phyloP scores from a whole-genome alignment of 345 rosid genomes.

The Pistacia integerrima region DNA sequence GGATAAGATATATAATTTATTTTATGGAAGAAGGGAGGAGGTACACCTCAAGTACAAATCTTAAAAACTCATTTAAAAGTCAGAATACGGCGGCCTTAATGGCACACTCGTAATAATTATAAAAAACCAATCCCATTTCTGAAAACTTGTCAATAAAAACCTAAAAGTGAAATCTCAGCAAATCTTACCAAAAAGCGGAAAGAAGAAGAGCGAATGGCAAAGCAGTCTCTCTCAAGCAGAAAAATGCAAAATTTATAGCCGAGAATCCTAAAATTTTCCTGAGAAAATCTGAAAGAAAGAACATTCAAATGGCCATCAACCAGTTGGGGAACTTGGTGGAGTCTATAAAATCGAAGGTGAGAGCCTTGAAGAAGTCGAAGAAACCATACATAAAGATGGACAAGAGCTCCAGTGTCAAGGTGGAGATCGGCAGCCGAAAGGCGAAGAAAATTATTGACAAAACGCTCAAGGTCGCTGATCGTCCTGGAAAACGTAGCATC shows the following conservation, averaged over 20 bases:
- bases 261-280: neutral
- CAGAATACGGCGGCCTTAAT: neutral
- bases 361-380: slow-evolving; percentile 52
- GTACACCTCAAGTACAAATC: neutral
- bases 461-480: slow-evolving; percentile 80
- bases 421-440: slow-evolving; percentile 92
- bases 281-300: neutral
- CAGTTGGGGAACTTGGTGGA: slow-evolving; percentile 78
- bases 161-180: neutral
- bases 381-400: slow-evolving; percentile 88
- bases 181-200: slow-evolving; percentile 13
- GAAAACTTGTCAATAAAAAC: neutral
- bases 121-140: slow-evolving; percentile 22
- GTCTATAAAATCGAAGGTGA: slow-evolving; percentile 87
- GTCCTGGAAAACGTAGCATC: slow-evolving; percentile 61
- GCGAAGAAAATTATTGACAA: slow-evolving; percentile 74
- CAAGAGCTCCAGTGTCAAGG: slow-evolving; percentile 90
- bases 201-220: neutral
- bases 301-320: slow-evolving; percentile 45
- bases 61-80: neutral
- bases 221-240: neutral
- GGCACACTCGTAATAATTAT: slow-evolving; percentile 34
- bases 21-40: neutral
- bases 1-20: neutral
- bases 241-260: neutral